Evolutionary conservation across 2,329 filamentous ascomycete genomes (phyloP).

Genomic region (Scedosporium minutisporum): DNA sequence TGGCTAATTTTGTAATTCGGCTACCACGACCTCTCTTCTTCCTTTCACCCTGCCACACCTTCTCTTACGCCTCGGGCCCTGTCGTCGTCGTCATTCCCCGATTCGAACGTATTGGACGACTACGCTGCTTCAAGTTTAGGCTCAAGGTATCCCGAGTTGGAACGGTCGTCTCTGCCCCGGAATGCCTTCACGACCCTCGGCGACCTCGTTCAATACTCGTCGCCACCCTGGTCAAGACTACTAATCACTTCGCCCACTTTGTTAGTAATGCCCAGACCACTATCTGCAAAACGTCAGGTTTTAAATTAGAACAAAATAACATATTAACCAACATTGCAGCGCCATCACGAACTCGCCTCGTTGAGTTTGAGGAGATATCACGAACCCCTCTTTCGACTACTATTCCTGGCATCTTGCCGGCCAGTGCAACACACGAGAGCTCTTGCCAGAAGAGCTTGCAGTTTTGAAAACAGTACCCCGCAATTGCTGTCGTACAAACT

Average conservation of each 20-base stretch:
- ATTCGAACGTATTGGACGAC: neutral
- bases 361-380: neutral
- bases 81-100: neutral
- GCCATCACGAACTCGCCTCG: neutral
- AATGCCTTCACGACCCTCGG: neutral
- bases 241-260: neutral
- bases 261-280: neutral
- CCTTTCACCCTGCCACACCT: neutral
- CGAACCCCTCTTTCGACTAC: neutral
- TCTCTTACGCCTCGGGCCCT: neutral
- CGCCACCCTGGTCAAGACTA: too few species aligned
- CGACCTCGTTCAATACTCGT: neutral
- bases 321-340: neutral
- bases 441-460: neutral
- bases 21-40: neutral
- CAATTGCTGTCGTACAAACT: constrained; percentile 1
- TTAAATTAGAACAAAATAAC: neutral
- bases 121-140: neutral
- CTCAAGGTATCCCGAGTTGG: neutral
- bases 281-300: neutral
- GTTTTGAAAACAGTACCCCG: neutral
- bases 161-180: neutral
- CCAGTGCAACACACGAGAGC: neutral
- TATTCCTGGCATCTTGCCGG: neutral
- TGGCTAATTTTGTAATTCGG: neutral